phyloP scores from a whole-genome alignment of 352 stramenopile genomes.

The Pythium dissotocum region DNA sequence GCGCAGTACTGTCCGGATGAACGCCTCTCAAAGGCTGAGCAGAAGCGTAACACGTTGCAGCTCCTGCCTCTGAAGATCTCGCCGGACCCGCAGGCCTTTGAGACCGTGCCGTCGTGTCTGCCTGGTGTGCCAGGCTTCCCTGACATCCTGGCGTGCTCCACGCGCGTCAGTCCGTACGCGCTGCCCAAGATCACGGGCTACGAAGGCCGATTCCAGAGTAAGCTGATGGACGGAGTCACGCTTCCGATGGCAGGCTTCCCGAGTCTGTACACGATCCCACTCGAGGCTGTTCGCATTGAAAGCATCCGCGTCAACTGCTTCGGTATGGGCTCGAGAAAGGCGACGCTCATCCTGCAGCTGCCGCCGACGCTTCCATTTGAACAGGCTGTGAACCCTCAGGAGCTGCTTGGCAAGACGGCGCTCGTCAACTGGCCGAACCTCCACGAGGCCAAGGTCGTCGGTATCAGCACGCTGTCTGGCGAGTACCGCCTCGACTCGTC shows the following conservation, averaged over 20 bases:
- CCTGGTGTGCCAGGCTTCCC: conserved; percentile 61
- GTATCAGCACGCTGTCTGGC: conserved; percentile 62
- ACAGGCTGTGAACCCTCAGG: conserved; percentile 27
- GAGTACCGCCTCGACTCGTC: conserved; percentile 53
- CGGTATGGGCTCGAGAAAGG: conserved; percentile 86
- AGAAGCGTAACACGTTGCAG: conserved; percentile 85
- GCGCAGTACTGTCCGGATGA: conserved; percentile 88
- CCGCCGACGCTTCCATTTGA: conserved; percentile 31
- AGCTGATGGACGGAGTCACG: conserved; percentile 69
- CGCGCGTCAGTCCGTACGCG: conserved; percentile 53
- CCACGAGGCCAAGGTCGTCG: conserved; percentile 93
- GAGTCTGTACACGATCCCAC: conserved; percentile 62
- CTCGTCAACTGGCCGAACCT: conserved; percentile 99
- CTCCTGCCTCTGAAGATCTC: conserved; percentile 78
- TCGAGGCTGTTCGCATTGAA: conserved; percentile 59
- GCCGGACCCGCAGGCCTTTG: conserved; percentile 73
- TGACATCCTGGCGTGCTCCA: conserved; percentile 68
- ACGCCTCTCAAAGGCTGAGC: conserved; percentile 90
- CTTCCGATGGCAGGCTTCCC: conserved; percentile 78
- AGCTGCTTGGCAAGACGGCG: conserved; percentile 69
- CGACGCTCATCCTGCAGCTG: conserved; percentile 71
- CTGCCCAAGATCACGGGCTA: conserved; percentile 47
- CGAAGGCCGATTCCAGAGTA: conserved; percentile 68
- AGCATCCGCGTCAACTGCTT: conserved; percentile 94
- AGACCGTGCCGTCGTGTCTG: conserved; percentile 69